Percentiles rank a stretch among this genome's conserved stretches.
Evolutionary conservation across 495 filamentous ascomycete genomes (phyloP).

Genomic region (Talaromyces proteolyticus): DNA sequence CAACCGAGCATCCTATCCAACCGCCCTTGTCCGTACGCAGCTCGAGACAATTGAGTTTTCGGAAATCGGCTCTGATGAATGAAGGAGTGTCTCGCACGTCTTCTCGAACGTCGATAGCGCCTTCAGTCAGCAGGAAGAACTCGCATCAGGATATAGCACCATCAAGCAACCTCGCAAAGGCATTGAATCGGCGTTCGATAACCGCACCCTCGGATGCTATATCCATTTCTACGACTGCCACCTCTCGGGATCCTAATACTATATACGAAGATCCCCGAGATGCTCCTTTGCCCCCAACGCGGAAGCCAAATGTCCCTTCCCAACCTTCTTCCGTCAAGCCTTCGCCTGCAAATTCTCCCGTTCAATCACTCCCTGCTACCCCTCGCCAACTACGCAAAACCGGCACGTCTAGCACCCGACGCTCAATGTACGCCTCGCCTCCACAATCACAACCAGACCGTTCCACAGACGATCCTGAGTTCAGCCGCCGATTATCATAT

Average conservation of each 20-base stretch:
- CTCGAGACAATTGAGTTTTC: neutral
- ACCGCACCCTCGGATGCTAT: neutral
- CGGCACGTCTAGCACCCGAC: neutral
- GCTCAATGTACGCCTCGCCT: neutral
- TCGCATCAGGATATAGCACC: neutral
- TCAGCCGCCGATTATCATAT: neutral
- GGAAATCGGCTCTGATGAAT: neutral
- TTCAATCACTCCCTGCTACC: neutral
- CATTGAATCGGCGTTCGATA: neutral
- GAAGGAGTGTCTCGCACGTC: neutral
- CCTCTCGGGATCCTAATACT: neutral
- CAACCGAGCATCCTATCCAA: neutral
- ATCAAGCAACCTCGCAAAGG: neutral
- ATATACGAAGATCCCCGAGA: slow-evolving; percentile 5
- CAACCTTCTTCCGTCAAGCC: neutral
- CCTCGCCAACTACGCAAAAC: neutral
- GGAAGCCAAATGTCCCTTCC: neutral
- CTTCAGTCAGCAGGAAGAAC: neutral
- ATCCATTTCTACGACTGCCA: neutral
- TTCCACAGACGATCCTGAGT: neutral
- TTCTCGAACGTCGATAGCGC: neutral
- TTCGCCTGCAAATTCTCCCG: neutral
- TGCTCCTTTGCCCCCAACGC: neutral
- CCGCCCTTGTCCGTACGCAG: neutral
- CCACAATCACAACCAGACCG: slow-evolving; percentile 1